Evolutionary conservation across 2,329 filamentous ascomycete genomes (phyloP).

Genomic region (Sarocladiaceae sp.): DNA sequence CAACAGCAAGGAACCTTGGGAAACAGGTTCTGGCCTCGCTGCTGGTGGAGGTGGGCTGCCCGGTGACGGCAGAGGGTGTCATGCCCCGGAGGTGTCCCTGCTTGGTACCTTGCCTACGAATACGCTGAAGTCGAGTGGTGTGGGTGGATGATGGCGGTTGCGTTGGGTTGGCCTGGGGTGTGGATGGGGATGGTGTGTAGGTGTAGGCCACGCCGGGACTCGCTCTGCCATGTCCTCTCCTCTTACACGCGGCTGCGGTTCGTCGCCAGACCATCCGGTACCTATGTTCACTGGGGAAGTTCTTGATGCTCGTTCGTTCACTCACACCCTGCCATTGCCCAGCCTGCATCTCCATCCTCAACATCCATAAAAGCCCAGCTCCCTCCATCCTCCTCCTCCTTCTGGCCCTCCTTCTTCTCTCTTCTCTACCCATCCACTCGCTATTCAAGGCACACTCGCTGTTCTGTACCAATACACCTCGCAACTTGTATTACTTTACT

Average conservation of each 20-base stretch:
- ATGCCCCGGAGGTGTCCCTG: neutral
- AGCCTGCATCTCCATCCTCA: neutral
- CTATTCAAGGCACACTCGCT: conserved; percentile 11
- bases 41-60: neutral
- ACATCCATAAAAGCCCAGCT: conserved; percentile 7
- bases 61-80: conserved; percentile 5
- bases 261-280: no score
- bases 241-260: neutral
- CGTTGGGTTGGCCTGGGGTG: neutral
- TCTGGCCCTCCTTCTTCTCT: conserved; percentile 10
- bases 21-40: neutral
- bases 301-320: no score
- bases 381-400: neutral
- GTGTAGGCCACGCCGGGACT: neutral
- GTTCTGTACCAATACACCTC: conserved; percentile 6
- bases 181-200: no score
- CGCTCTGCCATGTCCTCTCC: neutral
- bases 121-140: neutral
- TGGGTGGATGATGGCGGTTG: neutral
- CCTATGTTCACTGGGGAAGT: no score
- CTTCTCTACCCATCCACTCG: neutral
- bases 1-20: neutral
- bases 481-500: conserved; percentile 9
- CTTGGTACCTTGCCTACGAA: neutral
- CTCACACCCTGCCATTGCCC: no score